Conservation (phyloP, 805 yeast species). For the Starmerella davenportii region DNA sequence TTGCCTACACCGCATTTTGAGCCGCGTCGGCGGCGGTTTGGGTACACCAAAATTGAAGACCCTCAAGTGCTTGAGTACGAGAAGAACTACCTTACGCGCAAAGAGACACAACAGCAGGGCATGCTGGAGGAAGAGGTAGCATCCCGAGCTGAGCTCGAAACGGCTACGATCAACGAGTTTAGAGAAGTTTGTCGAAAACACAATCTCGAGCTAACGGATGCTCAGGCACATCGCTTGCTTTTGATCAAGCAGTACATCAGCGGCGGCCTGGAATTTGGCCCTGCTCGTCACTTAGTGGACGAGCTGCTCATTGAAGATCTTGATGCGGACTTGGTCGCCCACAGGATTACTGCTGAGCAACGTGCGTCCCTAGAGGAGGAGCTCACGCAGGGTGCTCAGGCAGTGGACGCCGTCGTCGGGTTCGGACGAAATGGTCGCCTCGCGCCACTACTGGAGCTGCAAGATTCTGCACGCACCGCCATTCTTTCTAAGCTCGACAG, state of each 20-base stretch:
- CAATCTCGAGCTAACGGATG: slow-evolving; percentile 15
- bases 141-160: slow-evolving; percentile 29
- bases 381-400: slow-evolving; percentile 27
- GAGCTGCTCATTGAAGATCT: slow-evolving; percentile 28
- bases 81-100: slow-evolving; percentile 44
- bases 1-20: slow-evolving; percentile 82
- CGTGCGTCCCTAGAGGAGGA: slow-evolving; percentile 16
- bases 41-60: slow-evolving; percentile 39
- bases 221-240: slow-evolving; percentile 33
- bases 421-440: slow-evolving; percentile 26
- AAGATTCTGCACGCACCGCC: slow-evolving; percentile 1
- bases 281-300: slow-evolving; percentile 42
- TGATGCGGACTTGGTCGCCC: slow-evolving; percentile 22
- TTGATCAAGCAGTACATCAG: slow-evolving; percentile 35
- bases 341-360: slow-evolving; percentile 23
- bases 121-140: slow-evolving; percentile 28
- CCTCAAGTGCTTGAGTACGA: slow-evolving; percentile 38
- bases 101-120: slow-evolving; percentile 42
- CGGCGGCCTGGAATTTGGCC: too few species aligned
- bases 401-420: slow-evolving; percentile 20
- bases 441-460: slow-evolving; percentile 2
- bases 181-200: slow-evolving; percentile 21
- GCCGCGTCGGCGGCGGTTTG: slow-evolving; percentile 78
- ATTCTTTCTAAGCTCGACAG: slow-evolving; percentile 14
- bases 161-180: slow-evolving; percentile 21